A percentile compares a stretch with the other conserved stretches of the same genome.
phyloP scores from a whole-genome alignment of 495 filamentous ascomycete species.

The Podospora conica region DNA sequence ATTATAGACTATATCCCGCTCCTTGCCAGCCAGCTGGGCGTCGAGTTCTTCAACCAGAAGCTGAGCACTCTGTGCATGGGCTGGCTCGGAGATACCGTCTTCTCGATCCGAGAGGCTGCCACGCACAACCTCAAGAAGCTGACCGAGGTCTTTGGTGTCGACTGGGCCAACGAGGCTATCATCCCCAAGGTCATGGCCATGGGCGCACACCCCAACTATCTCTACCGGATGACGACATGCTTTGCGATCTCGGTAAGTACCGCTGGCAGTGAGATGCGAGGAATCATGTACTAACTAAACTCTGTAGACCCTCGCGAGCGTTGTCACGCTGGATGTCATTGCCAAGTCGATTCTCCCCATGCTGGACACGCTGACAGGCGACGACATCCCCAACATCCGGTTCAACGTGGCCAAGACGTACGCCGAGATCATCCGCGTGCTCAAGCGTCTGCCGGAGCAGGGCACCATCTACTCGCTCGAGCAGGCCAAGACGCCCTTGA shows the following conservation, averaged over 20 bases:
- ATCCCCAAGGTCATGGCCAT: slow-evolving; percentile 98
- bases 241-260: slow-evolving; percentile 89
- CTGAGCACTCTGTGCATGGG: slow-evolving; percentile 93
- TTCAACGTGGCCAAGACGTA: slow-evolving; percentile 99
- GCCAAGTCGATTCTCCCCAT: slow-evolving; percentile 91
- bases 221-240: slow-evolving; percentile 98
- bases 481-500: slow-evolving; percentile 58
- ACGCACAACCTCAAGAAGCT: slow-evolving; percentile 97
- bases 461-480: slow-evolving; percentile 80
- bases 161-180: slow-evolving; percentile 96
- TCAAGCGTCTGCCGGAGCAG: slow-evolving; percentile 81
- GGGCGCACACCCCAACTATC: slow-evolving; percentile 95
- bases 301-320: slow-evolving; percentile 79
- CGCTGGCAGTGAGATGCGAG: not conserved
- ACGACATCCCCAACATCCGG: slow-evolving; percentile 97
- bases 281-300: slow-evolving; percentile 25
- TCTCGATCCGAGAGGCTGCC: slow-evolving; percentile 94
- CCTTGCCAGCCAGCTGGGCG: slow-evolving; percentile 89
- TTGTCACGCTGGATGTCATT: slow-evolving; percentile 86
- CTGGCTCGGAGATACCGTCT: slow-evolving; percentile 98
- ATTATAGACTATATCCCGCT: slow-evolving; percentile 99
- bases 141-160: slow-evolving; percentile 95
- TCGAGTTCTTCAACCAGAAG: slow-evolving; percentile 98
- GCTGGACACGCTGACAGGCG: slow-evolving; percentile 82
- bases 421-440: slow-evolving; percentile 74